Conservation (phyloP, 169 alveolate genomes). For the Plasmodium reichenowi region DNA sequence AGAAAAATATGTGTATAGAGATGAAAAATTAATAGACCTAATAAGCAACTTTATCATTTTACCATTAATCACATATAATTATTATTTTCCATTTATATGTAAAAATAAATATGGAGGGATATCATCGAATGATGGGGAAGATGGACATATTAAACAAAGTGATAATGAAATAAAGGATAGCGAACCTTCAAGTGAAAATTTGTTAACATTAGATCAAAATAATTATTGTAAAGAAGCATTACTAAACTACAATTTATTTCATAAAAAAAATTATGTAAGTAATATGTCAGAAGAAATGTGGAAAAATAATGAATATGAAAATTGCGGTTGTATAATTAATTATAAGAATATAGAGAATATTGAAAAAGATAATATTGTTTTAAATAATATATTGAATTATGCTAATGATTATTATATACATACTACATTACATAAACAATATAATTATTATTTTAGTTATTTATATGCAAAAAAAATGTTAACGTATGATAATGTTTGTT, state of each 20-base stretch:
- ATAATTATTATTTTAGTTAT: slow-evolving; percentile 74
- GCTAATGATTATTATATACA: slow-evolving; percentile 77
- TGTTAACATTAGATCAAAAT: slow-evolving; percentile 1
- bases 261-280: slow-evolving; percentile 25
- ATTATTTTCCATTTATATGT: slow-evolving; percentile 75
- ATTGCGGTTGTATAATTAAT: slow-evolving; percentile 75
- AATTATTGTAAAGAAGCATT: slow-evolving; percentile 66
- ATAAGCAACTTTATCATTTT: slow-evolving; percentile 72
- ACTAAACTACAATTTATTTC: slow-evolving; percentile 42
- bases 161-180: background rate
- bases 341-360: slow-evolving; percentile 63
- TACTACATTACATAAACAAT: slow-evolving; percentile 72
- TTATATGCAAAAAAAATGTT: slow-evolving; percentile 74
- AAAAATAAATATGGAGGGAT: slow-evolving; percentile 25
- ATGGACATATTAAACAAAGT: background rate
- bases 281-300: slow-evolving; percentile 16
- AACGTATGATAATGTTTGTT: slow-evolving; percentile 74
- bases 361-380: slow-evolving; percentile 21
- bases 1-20: slow-evolving; percentile 65
- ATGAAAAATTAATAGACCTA: slow-evolving; percentile 73
- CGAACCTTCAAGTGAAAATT: background rate
- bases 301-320: slow-evolving; percentile 42
- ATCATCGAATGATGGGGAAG: background rate
- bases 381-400: slow-evolving; percentile 62
- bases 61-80: slow-evolving; percentile 72